A percentile compares a stretch with the other conserved stretches of the same genome.
These are phyloP conservation scores for Ophiostoma himal-ulmi DNA, from an alignment of 2,329 filamentous ascomycete genomes.

Conservation along the genomic window DNA sequence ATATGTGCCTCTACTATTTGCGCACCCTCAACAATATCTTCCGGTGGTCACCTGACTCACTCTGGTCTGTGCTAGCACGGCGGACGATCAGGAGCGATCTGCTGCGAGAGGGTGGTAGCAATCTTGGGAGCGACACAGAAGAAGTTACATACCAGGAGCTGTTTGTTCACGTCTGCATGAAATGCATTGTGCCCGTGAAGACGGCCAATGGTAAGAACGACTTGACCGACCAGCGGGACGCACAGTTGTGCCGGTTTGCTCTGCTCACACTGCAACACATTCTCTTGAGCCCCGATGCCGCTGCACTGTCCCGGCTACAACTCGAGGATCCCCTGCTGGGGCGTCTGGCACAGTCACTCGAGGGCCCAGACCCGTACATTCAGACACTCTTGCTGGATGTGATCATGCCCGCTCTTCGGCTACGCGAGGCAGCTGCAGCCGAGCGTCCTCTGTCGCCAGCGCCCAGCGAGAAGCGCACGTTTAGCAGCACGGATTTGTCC, in stretches of 20 bases:
- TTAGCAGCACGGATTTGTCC: slow-evolving; percentile 28
- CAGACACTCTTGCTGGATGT: slow-evolving; percentile 75
- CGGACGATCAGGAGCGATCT: slow-evolving; percentile 49
- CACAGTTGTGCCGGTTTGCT: slow-evolving; percentile 64
- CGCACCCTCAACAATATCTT: slow-evolving; percentile 68
- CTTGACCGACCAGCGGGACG: slow-evolving; percentile 45
- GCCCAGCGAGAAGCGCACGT: slow-evolving; percentile 41
- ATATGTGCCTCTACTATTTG: slow-evolving; percentile 72
- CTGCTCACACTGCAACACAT: slow-evolving; percentile 66
- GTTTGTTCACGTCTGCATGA: slow-evolving; percentile 60
- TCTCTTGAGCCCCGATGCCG: slow-evolving; percentile 57
- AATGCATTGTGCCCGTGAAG: slow-evolving; percentile 47
- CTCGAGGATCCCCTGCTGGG: slow-evolving; percentile 67
- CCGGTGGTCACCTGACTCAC: slow-evolving; percentile 59
- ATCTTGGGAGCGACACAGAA: slow-evolving; percentile 49
- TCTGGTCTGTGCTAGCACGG: slow-evolving; percentile 65
- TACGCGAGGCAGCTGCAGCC: slow-evolving; percentile 43
- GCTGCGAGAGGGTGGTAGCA: slow-evolving; percentile 39
- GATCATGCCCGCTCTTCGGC: slow-evolving; percentile 66
- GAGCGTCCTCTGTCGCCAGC: slow-evolving; percentile 33
- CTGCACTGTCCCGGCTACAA: slow-evolving; percentile 54
- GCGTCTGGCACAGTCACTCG: slow-evolving; percentile 56
- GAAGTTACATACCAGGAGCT: slow-evolving; percentile 61
- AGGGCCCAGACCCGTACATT: slow-evolving; percentile 59
- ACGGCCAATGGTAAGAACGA: slow-evolving; percentile 29